Base-by-base conservation (phyloP, 768 basidiomycete species). In the Boletellus sp. region DNA sequence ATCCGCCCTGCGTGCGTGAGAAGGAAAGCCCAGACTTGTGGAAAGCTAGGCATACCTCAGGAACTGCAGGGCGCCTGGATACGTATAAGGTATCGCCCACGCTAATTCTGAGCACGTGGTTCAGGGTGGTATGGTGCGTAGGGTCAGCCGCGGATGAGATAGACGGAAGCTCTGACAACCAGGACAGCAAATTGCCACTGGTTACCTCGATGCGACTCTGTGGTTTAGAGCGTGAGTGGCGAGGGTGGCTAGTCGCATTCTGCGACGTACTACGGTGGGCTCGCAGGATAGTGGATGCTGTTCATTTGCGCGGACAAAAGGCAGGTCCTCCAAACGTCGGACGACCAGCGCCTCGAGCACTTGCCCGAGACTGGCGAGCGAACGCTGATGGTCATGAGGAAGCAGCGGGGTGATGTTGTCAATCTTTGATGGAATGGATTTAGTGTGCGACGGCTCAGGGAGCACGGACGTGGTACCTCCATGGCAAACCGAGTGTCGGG, bases 401-500 rank as follows among this genome's bases (percentile, higher is more conserved):
- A 75, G 61, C 12, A 53, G 50, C 24, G 64, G 51, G 16, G 68
- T 62, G 50, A 74, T 44, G 16, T 73, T 61, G 31, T 64, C 44
- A 11, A 75, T 67, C 74, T 74, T 42, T 53, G 42, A 47, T 45
- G 15, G 20, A 50, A 53, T 43, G 36, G 41, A 46, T 47, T 57
- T 39, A 58, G 57, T 44, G 42, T 22, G 35, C 24, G 35, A 35
- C 3, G 23, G 45, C 38, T 44, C 47, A 34, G 45, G 44, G 51
- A 22, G 45, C n/a, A 40, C 45, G 23, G 16, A 12, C 32, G 44
- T n/a, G 70, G 70, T 61, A 94, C 94, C 84, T 94, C 84, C 56
- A 94, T 77, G 48, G 80, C 80, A 70, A 92, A 94, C 48, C 94
- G 81, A 47, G 85, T 85, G 70, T 97, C 94, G 39, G 94, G 94